These are phyloP conservation scores for Scheffersomyces amazonensis DNA, from an alignment of 805 yeast species.

Conservation along the genomic window DNA sequence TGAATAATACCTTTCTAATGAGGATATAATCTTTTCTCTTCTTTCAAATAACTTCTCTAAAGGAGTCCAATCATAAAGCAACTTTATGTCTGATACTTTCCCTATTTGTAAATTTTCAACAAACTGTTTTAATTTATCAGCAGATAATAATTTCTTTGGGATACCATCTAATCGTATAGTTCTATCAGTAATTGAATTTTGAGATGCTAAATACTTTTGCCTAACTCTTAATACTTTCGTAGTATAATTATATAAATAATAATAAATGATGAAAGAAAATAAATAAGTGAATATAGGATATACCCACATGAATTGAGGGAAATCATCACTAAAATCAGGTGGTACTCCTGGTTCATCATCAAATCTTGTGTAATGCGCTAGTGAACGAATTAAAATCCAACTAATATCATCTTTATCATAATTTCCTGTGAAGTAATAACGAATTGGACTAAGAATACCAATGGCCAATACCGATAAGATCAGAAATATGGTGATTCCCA, in stretches of 20 bases:
- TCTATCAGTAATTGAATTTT: constrained; percentile 57
- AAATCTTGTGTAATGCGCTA: neutral
- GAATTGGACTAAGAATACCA: constrained; percentile 32
- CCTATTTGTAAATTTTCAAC: constrained; percentile 58
- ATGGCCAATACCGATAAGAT: constrained; percentile 61
- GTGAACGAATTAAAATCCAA: neutral
- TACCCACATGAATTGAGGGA: constrained; percentile 46
- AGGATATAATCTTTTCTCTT: constrained; percentile 26
- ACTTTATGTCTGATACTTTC: constrained; percentile 46
- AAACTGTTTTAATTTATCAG: constrained; percentile 42
- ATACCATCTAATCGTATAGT: constrained; percentile 56
- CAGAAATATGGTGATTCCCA: constrained; percentile 71
- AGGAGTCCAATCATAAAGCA: constrained; percentile 45
- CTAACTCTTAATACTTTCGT: constrained; percentile 48
- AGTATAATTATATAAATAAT: constrained; percentile 46
- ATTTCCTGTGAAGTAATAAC: constrained; percentile 40
- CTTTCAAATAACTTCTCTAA: constrained; percentile 35
- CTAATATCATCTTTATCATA: constrained; percentile 38
- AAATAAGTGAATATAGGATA: constrained; percentile 56
- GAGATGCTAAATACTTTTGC: constrained; percentile 57
- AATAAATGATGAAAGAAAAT: constrained; percentile 48
- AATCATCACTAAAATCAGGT: constrained; percentile 31
- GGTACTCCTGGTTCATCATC: constrained; percentile 6
- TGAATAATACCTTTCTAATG: constrained; percentile 43
- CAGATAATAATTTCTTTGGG: constrained; percentile 39